Conservation (phyloP, 768 basidiomycete species). For the Russula sp. region DNA sequence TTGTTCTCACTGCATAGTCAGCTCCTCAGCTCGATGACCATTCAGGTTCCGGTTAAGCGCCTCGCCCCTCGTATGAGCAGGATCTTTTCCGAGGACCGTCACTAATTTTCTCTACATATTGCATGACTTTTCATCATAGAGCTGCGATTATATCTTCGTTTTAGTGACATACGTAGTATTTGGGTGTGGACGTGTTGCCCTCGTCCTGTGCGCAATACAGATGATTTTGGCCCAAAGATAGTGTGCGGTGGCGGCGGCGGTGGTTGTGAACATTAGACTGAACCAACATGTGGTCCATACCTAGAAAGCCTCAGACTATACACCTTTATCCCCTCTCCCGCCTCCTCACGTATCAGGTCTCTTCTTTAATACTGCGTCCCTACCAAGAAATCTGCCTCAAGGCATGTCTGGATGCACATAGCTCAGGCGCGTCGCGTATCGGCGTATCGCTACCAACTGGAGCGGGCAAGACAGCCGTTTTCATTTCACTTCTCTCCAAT, state of each 20-base stretch:
- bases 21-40: not conserved
- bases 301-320: not conserved
- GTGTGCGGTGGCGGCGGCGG: too few relatives aligned
- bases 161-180: constrained; percentile 21
- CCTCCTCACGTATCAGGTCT: not conserved
- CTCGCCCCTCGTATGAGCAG: constrained; percentile 20
- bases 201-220: constrained; percentile 12
- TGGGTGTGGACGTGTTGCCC: constrained; percentile 21
- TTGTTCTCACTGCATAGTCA: not conserved
- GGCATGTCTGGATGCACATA: constrained; percentile 67
- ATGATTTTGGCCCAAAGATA: not conserved
- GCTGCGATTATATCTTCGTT: constrained; percentile 28
- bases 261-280: not conserved
- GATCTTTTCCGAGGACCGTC: constrained; percentile 19
- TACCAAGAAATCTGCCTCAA: constrained; percentile 81
- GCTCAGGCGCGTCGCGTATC: constrained; percentile 60
- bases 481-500: constrained; percentile 71
- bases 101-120: constrained; percentile 28
- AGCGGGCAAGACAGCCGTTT: constrained; percentile 85
- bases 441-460: constrained; percentile 85
- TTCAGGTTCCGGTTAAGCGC: constrained; percentile 38
- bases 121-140: constrained; percentile 30
- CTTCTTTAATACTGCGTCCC: constrained; percentile 52
- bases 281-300: not conserved
- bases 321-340: not conserved